phyloP scores from a whole-genome alignment of 2,329 filamentous ascomycete species.

The Orbilia javanica region DNA sequence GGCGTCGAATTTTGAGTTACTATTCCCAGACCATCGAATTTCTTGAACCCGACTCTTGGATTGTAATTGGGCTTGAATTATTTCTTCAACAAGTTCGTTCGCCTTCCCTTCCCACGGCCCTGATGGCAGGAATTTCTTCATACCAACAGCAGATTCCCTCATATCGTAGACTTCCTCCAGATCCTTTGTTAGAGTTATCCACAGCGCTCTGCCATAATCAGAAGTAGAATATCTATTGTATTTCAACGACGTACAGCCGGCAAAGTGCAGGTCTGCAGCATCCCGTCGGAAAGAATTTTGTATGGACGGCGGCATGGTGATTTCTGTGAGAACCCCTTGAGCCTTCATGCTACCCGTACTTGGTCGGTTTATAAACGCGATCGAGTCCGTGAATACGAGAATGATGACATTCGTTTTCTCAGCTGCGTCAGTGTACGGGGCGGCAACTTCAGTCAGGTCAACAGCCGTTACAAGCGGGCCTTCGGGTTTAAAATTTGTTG shows the following conservation, averaged over 20 bases:
- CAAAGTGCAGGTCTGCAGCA: constrained; percentile 79
- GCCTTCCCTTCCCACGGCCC: constrained; percentile 84
- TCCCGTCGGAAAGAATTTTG: constrained; percentile 69
- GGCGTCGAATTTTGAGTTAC: constrained; percentile 56
- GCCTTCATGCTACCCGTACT: constrained; percentile 75
- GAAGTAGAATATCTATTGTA: constrained; percentile 81
- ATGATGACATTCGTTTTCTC: constrained; percentile 76
- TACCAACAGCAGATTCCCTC: constrained; percentile 70
- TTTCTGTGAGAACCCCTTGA: constrained; percentile 82
- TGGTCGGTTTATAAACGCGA: constrained; percentile 81
- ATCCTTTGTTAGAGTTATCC: constrained; percentile 76
- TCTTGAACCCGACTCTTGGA: constrained; percentile 65
- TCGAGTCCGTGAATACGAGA: constrained; percentile 83
- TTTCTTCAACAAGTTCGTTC: constrained; percentile 82
- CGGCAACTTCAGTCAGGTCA: constrained; percentile 81
- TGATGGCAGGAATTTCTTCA: constrained; percentile 78
- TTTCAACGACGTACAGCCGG: constrained; percentile 77
- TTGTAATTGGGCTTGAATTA: constrained; percentile 87
- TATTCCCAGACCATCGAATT: constrained; percentile 51
- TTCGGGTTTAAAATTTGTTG: constrained; percentile 76
- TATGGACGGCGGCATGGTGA: constrained; percentile 71
- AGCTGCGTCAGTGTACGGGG: constrained; percentile 74
- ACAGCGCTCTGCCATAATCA: constrained; percentile 74
- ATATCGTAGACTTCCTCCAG: constrained; percentile 72
- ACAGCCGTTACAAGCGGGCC: constrained; percentile 84